Evolutionary conservation across 1,284 basidiomycete species (phyloP).

Genomic region (Taiwanofungus camphoratus): DNA sequence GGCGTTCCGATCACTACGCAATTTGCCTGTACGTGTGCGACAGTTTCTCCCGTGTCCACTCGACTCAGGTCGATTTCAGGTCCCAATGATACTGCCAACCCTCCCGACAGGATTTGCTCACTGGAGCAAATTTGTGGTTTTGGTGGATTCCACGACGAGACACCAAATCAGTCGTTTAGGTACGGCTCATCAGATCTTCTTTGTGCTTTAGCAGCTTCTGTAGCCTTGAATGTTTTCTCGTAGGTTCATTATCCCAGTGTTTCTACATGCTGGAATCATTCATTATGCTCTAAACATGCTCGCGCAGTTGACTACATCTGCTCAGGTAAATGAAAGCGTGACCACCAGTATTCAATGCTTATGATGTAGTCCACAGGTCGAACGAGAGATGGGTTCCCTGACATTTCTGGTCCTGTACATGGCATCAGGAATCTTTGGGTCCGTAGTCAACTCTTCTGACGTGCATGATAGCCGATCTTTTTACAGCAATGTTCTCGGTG

Average conservation of each 20-base stretch:
- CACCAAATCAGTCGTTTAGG: constrained; percentile 86
- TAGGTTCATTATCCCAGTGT: constrained; percentile 83
- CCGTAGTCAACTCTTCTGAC: constrained; percentile 15
- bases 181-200: constrained; percentile 27
- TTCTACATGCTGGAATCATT: constrained; percentile 89
- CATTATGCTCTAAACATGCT: constrained; percentile 88
- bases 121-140: constrained; percentile 86
- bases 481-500: constrained; percentile 75
- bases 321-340: constrained; percentile 48
- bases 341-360: neutral
- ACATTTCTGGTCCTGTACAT: constrained; percentile 84
- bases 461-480: neutral
- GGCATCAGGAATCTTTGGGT: constrained; percentile 88
- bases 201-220: constrained; percentile 9
- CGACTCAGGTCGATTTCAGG: constrained; percentile 34
- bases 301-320: constrained; percentile 76
- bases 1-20: constrained; percentile 54
- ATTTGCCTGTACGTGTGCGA: constrained; percentile 53
- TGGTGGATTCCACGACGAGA: constrained; percentile 66
- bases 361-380: constrained; percentile 45
- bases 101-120: constrained; percentile 63
- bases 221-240: neutral
- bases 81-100: constrained; percentile 72
- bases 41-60: neutral
- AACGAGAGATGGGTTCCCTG: constrained; percentile 80